Conservation (phyloP, 768 basidiomycete species). For the Clathrus columnatus region DNA sequence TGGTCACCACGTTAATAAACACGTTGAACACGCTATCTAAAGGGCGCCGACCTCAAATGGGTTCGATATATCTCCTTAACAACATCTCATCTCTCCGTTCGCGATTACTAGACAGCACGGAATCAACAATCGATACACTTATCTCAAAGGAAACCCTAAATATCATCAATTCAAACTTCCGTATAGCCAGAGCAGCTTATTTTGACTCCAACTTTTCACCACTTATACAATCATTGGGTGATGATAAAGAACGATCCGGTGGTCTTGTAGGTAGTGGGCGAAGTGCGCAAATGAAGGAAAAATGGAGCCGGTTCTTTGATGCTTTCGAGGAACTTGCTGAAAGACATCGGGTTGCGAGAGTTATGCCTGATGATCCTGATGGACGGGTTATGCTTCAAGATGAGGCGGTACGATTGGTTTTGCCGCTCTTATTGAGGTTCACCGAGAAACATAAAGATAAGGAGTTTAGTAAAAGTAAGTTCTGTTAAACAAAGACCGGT, state of each 20-base stretch:
- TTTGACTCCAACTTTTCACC: conserved; percentile 78
- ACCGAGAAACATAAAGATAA: conserved; percentile 68
- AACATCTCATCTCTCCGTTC: conserved; percentile 64
- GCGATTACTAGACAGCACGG: conserved; percentile 47
- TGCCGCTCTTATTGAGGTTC: conserved; percentile 67
- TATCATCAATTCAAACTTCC: conserved; percentile 56
- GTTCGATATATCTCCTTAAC: conserved; percentile 72
- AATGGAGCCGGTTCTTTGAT: conserved; percentile 75
- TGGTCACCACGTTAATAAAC: conserved; percentile 54
- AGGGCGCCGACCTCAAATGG: conserved; percentile 46
- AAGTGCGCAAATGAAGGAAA: conserved; percentile 61
- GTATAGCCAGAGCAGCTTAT: conserved; percentile 76
- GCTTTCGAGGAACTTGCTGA: conserved; percentile 72
- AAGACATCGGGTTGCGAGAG: conserved; percentile 57
- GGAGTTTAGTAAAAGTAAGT: conserved; percentile 78
- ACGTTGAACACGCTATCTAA: conserved; percentile 56
- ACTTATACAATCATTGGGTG: conserved; percentile 52
- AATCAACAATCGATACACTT: conserved; percentile 36
- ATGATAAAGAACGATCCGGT: conserved; percentile 38
- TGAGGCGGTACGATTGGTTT: conserved; percentile 68
- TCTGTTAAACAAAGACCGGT: too few species aligned
- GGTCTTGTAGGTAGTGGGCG: conserved; percentile 37
- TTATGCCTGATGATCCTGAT: conserved; percentile 63
- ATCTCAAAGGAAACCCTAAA: conserved; percentile 58
- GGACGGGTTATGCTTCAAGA: conserved; percentile 53